Conservation (phyloP, 225 moss, liverwort and hornwort species). For the Bryoerythrophyllum caledonicum region DNA sequence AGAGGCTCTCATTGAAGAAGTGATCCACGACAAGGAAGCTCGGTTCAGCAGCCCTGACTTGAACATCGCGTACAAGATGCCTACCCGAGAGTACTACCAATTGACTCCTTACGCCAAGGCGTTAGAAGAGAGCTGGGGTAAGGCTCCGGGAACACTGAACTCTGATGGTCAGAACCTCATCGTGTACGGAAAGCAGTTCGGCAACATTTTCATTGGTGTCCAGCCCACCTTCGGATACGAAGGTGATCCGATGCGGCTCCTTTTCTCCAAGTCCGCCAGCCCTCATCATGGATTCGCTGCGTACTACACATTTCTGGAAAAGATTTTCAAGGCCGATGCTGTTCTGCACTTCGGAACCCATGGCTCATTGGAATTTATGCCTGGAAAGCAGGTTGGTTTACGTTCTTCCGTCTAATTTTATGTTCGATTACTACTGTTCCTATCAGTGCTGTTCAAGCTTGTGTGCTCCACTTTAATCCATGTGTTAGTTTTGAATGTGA, state of each 20-base stretch:
- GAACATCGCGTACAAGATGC: conserved; percentile 95
- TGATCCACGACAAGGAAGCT: conserved; percentile 97
- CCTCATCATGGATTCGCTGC: conserved; percentile 99
- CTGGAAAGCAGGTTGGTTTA: conserved; percentile 84
- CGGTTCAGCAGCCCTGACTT: conserved; percentile 91
- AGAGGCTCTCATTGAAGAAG: conserved; percentile 85
- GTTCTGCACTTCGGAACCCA: conserved; percentile 98
- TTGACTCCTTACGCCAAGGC: conserved; percentile 90
- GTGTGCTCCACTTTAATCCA: too few relatives aligned
- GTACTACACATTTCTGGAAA: conserved; percentile 88
- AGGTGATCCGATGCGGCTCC: conserved; percentile 97
- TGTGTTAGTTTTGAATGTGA: too few relatives aligned
- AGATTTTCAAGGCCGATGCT: conserved; percentile 85
- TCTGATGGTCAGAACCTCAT: conserved; percentile 94
- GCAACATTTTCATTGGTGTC: conserved; percentile 93
- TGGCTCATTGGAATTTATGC: conserved; percentile 97
- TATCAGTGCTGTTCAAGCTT: too few relatives aligned
- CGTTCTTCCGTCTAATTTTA: too few relatives aligned
- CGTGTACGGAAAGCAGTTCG: conserved; percentile 90
- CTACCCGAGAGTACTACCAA: conserved; percentile 81
- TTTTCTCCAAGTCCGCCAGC: conserved; percentile 95
- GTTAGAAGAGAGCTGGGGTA: conserved; percentile 97
- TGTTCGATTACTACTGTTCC: too few relatives aligned
- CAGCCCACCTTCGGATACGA: conserved; percentile 99
- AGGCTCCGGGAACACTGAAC: conserved; percentile 86